Evolutionary conservation across 2,329 filamentous ascomycete genomes (phyloP), one percentile per base, ranked within the genome.

Genomic region (Diaporthe australafricana): DNA sequence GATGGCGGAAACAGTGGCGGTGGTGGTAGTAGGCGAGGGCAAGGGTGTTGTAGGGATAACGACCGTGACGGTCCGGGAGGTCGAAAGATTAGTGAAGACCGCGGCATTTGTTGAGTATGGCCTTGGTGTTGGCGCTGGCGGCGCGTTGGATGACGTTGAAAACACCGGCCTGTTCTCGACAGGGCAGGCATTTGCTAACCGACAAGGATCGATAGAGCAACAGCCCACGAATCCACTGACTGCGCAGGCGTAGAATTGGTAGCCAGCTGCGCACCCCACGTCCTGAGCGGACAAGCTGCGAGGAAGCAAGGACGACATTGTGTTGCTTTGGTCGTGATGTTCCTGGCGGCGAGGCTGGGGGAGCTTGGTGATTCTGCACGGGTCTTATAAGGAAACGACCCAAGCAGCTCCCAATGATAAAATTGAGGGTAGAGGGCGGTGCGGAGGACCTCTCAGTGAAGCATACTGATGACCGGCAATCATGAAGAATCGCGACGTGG

Each of bases 161-260:
- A 17, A 63, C 52, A 50, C 68, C 65, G 63, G 74, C 66, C 32
- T 69, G 68, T 25, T 14, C 63, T 42, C 38, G 45, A 72, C 75
- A 12, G 81, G 81, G 70, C 83, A 85, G 8, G 70, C 74, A 3
- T 66, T 56, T 7, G 70, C 55, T 60, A 78, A 65, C 4, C 73
- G 70, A 75, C 87, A 89, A 20, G 86, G 82, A 72, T 87, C 77
- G 17, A 81, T 76, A 17, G 79, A 76, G 76, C 87, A 89, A 75
- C 87, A 89, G 22, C 85, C 86, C 3, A 65, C 70, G 74, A 84
- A 87, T 40, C 74, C 73, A 74, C 78, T 83, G 60, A 66, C 50
- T 17, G 60, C 72, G 74, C 85, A 88, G 30, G 72, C 63, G 74
- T 84, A 87, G 73, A 79, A 86, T 38, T 65, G 40, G 25, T 74